Evolutionary conservation across 257 asterid species (phyloP), one percentile per base, ranked within the genome.

Genomic region (Solanum ossicruentum): DNA sequence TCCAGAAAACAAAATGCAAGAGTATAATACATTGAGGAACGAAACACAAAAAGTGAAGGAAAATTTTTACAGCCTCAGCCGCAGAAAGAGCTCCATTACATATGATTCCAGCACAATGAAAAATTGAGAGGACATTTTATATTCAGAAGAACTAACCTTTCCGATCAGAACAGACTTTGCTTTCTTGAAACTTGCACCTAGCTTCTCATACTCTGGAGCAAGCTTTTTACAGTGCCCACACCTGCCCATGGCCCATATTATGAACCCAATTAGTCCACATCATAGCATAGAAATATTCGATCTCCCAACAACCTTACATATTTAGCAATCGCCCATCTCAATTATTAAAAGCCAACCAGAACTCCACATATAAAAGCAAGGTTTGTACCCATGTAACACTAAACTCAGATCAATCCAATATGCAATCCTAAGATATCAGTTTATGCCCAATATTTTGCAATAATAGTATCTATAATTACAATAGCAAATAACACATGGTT

Each of bases 171-270:
- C 92, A 67, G 98, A 95, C 89, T 95, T 96, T 18, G 97, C 93
- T 88, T 95, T 96, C 98, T 89, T 96, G 89, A 96, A 96, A 89
- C 95, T 96, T 20, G 94, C 95, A 72, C 93, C 99, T 12, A 95
- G 97, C 91, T 93, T 90, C 83, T 96, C 98, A 82, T 90, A 96
- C 86, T 96, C 98, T 0, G 99, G 99, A 78, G 98, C 98, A 80
- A 96, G 98, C 91, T 96, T 96, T 84, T 94, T 96, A 88, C 98
- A 96, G 91, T 96, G 99, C 52, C 99, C 98, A 75, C 98, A 96
- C 99, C 98, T 96, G 94, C 84, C 84, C 49, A 71, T 78, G 58
- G 94, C 80, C 84, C 39, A 71, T 78, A 61, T 81, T 81, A 77
- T 26, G 23, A 78, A 52, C n/a, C 66, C 18, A 78, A 52, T 78